phyloP scores from a whole-genome alignment of 2,329 filamentous ascomycete genomes.

The Penicillium thymicola region DNA sequence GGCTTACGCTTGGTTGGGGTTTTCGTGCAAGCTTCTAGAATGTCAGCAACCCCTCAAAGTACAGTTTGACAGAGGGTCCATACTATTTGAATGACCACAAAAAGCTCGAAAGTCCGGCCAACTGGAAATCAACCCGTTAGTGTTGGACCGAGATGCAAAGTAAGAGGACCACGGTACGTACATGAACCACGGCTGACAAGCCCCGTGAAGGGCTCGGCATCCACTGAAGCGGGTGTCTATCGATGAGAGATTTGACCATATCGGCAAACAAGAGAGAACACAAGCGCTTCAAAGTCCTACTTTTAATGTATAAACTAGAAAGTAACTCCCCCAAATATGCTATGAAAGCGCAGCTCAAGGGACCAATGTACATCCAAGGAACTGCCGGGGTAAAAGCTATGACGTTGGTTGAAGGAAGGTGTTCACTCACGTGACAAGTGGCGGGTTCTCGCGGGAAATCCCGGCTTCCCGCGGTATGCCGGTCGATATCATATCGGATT shows the following conservation, averaged over 20 bases:
- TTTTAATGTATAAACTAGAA: neutral
- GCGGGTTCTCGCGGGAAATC: neutral
- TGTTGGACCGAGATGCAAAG: neutral
- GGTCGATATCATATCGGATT: neutral
- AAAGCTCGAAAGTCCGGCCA: conserved; percentile 43
- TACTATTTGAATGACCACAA: conserved; percentile 46
- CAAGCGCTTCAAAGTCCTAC: neutral
- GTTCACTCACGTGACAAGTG: conserved; percentile 10
- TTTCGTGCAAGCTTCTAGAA: conserved; percentile 37
- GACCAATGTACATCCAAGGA: neutral
- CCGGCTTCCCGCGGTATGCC: conserved; percentile 18
- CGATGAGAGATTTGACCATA: conserved; percentile 22
- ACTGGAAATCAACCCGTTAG: conserved; percentile 21
- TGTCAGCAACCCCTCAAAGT: conserved; percentile 10
- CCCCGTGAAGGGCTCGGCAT: conserved; percentile 43
- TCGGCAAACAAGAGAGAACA: neutral
- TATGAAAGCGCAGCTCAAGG: neutral
- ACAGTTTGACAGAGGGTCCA: conserved; percentile 13
- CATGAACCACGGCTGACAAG: conserved; percentile 45
- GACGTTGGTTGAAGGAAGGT: conserved; percentile 2
- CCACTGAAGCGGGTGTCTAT: conserved; percentile 44
- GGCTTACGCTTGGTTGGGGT: conserved; percentile 42
- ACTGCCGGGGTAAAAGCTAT: conserved; percentile 1
- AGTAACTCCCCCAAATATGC: neutral
- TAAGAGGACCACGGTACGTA: conserved; percentile 18